phyloP scores from a whole-genome alignment of 768 basidiomycete genomes.

The Pisolithus orientalis region DNA sequence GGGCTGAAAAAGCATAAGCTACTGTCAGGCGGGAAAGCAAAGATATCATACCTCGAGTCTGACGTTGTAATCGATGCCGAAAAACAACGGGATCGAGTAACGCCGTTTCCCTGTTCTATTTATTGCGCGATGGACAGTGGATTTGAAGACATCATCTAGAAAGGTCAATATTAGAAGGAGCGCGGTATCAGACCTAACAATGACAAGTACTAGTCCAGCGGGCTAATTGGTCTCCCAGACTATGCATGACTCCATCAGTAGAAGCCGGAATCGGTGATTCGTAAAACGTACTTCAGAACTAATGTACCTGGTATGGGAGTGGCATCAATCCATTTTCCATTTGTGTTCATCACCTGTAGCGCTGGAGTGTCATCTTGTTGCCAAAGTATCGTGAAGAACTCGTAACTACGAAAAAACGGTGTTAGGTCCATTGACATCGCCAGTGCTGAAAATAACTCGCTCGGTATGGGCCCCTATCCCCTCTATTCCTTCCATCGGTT shows the following conservation, averaged over 20 bases:
- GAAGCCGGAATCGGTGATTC: background rate
- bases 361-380: slow-evolving; percentile 52
- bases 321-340: slow-evolving; percentile 51
- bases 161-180: background rate
- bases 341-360: slow-evolving; percentile 46
- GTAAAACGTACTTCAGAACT: slow-evolving; percentile 46
- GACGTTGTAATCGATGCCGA: slow-evolving; percentile 82
- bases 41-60: slow-evolving; percentile 50
- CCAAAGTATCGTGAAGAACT: slow-evolving; percentile 90
- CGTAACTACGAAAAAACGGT: slow-evolving; percentile 38
- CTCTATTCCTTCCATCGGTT: slow-evolving; percentile 45
- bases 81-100: slow-evolving; percentile 86
- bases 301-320: slow-evolving; percentile 50
- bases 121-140: slow-evolving; percentile 63
- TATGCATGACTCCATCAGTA: slow-evolving; percentile 14
- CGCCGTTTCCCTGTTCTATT: slow-evolving; percentile 68
- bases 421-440: background rate
- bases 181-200: background rate
- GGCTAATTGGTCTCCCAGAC: slow-evolving; percentile 59
- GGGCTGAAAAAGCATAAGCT: slow-evolving; percentile 19
- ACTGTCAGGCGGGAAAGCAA: background rate
- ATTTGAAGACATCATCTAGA: slow-evolving; percentile 56
- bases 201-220: slow-evolving; percentile 52
- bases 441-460: slow-evolving; percentile 34
- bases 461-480: slow-evolving; percentile 84